Percentiles rank a stretch among this genome's conserved stretches.
phyloP scores from a whole-genome alignment of 2,329 filamentous ascomycete species.

The Rhytidhysteron rufulum region DNA sequence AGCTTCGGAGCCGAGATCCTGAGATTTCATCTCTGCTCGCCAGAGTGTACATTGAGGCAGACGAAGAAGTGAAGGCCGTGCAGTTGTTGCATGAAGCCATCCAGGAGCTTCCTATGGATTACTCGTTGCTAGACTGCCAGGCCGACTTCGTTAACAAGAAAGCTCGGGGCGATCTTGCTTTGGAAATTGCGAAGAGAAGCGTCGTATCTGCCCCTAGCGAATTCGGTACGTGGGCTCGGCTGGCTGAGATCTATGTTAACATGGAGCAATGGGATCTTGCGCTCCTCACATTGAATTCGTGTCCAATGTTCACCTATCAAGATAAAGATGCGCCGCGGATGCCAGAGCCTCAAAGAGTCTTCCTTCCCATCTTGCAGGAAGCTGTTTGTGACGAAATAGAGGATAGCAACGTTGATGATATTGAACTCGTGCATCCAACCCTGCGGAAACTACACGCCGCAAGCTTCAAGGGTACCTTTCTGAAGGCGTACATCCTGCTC shows the following conservation, averaged over 20 bases:
- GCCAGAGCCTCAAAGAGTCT: slow-evolving; percentile 86
- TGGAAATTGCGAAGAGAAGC: slow-evolving; percentile 89
- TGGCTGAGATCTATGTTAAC: slow-evolving; percentile 90
- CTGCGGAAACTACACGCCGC: slow-evolving; percentile 82
- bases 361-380: slow-evolving; percentile 81
- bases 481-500: slow-evolving; percentile 88
- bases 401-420: slow-evolving; percentile 74
- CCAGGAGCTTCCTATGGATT: slow-evolving; percentile 93
- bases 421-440: slow-evolving; percentile 83
- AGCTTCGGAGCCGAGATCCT: slow-evolving; percentile 82
- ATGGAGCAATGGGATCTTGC: slow-evolving; percentile 97
- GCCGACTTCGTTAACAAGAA: slow-evolving; percentile 89
- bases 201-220: slow-evolving; percentile 95
- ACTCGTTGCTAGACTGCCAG: slow-evolving; percentile 91
- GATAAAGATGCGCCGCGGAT: slow-evolving; percentile 95
- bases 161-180: slow-evolving; percentile 77
- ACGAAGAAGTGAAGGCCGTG: slow-evolving; percentile 95
- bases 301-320: slow-evolving; percentile 99
- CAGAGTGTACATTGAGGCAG: slow-evolving; percentile 87
- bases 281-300: slow-evolving; percentile 92
- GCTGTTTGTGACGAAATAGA: slow-evolving; percentile 94
- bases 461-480: slow-evolving; percentile 89
- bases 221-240: slow-evolving; percentile 91
- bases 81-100: slow-evolving; percentile 82
- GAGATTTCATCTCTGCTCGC: slow-evolving; percentile 92